Evolutionary conservation across 306 rosid genomes (phyloP).

Genomic region (Dryas octopetala): DNA sequence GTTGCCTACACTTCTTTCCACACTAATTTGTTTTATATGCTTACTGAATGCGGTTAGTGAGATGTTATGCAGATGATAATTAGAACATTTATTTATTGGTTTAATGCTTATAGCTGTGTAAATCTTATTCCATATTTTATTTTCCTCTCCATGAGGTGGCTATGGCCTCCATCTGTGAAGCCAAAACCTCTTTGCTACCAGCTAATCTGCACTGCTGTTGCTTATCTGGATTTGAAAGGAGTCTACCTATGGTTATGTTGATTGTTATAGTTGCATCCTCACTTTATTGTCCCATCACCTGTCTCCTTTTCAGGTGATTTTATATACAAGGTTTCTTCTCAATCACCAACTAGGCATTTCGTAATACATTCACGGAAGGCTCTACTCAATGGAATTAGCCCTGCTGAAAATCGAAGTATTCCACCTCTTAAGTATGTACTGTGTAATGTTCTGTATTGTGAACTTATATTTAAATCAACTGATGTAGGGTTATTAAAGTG

Average conservation of each 20-base stretch:
- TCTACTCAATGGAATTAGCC: conserved; percentile 87
- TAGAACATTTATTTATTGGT: neutral
- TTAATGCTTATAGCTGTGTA: neutral
- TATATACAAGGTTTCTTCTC: conserved; percentile 90
- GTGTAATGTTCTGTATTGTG: conserved; percentile 6
- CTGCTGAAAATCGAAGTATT: conserved; percentile 93
- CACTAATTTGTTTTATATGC: neutral
- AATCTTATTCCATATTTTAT: neutral
- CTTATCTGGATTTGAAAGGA: neutral
- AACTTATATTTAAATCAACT: neutral
- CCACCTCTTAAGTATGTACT: conserved; percentile 87
- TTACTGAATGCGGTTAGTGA: neutral
- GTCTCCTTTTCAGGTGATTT: conserved; percentile 75
- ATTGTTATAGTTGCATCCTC: conserved; percentile 28
- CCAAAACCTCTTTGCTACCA: neutral
- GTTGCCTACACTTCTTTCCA: neutral
- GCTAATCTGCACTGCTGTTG: neutral
- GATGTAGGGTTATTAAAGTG: neutral
- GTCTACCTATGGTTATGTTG: neutral
- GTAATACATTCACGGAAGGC: conserved; percentile 94
- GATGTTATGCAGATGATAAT: too few relatives aligned
- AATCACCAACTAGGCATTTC: conserved; percentile 88
- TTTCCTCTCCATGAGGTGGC: neutral
- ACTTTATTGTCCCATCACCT: conserved; percentile 18
- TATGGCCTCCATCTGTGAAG: neutral